Base-by-base conservation (phyloP, 352 stramenopile species). In the Pythium apleroticum region DNA sequence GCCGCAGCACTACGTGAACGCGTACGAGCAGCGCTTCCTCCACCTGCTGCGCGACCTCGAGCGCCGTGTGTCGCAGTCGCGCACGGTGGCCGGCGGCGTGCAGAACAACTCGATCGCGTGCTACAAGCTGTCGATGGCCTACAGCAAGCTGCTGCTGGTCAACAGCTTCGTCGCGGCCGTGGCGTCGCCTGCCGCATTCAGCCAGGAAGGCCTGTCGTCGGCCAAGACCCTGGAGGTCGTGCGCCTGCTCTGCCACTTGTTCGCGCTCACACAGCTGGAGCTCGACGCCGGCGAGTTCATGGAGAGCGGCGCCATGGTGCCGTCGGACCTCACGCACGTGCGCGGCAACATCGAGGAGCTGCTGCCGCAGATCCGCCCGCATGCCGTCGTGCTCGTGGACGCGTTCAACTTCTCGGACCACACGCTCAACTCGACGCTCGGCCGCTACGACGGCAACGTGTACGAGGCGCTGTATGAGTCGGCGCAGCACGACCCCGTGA, bases 351-450 rank as follows among this genome's bases (percentile, higher is more conserved):
- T 90, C 52, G 75, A 88, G 54, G 63, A 71, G 37, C 64, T 90
- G 20, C 77, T 90, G 15, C 50, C 48, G 19, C 73, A 76, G 25
- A 72, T 93, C 45, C 83, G 84, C 10, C 70, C 74, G 8, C 78
- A 95, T 52, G 86, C 83, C n/a, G 83, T 95, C 41, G 73, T 73
- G 53, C 78, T 93, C 25, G 81, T 86, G 28, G 84, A 95, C 41
- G 80, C 79, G 19, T 95, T 91, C 71, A 88, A 92, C 68, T 91
- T 93, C 65, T 88, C 81, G 12, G 86, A 93, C 66, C 71, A 84
- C 57, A 28, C 60, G 48, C 61, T 95, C 41, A 93, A 93, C 77
- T 89, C 84, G 69, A 79, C 79, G 28, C 69, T 95, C 31, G 86
- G 86, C 25, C 78, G 83, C 57, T 87, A 80, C 52, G 81, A 93